A percentile compares a stretch with the other conserved stretches of the same genome.
Evolutionary conservation across 345 rosid genomes (phyloP).

Genomic region (Eucalyptus marginata): DNA sequence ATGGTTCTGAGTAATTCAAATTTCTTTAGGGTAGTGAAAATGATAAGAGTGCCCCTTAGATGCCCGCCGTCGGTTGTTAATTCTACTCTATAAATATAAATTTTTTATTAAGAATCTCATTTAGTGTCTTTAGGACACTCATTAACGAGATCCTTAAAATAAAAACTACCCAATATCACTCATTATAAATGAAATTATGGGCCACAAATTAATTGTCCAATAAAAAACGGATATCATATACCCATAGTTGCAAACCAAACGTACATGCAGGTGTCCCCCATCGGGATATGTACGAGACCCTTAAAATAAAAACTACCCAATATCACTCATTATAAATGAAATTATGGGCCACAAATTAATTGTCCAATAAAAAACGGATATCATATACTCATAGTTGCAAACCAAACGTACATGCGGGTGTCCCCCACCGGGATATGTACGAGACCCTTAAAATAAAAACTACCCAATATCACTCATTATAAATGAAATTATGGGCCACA

Average conservation of each 20-base stretch:
- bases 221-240: not conserved
- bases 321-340: not conserved
- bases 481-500: not conserved
- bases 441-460: not conserved
- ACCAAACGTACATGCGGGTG: not conserved
- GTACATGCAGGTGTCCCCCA: not conserved
- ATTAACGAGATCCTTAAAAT: not conserved
- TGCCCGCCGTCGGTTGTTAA: accelerated
- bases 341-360: not conserved
- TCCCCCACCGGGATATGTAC: not conserved
- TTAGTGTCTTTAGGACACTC: not conserved
- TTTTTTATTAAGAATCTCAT: not conserved
- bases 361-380: not conserved
- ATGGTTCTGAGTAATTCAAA: accelerated
- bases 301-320: not conserved
- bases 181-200: not conserved
- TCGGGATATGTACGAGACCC: not conserved
- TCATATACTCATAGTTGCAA: accelerated
- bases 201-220: not conserved
- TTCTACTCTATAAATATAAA: not conserved
- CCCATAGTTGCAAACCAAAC: not conserved
- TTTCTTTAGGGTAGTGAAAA: not conserved
- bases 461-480: accelerated
- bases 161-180: not conserved
- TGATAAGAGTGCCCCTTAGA: not conserved